Base-by-base conservation (phyloP, 768 basidiomycete species). In the Pulveroboletus sp. region DNA sequence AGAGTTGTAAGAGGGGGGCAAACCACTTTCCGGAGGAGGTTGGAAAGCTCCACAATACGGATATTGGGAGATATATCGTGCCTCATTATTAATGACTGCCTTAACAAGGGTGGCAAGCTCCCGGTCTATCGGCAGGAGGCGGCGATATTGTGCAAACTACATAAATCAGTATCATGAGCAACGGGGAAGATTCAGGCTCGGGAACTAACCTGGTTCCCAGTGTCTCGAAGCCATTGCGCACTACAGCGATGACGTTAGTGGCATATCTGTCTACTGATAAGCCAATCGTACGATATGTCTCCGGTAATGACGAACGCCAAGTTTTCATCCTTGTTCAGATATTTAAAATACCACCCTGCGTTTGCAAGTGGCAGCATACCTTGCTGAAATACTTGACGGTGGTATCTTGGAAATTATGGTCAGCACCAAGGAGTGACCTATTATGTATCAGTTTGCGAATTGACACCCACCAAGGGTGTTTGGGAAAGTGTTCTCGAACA, bases 21-120 rank as follows among this genome's bases (percentile, higher is more conserved):
- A 68, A 5, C 84, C 81, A 51, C 85, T 87, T 58, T 89, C 86
- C 0, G 82, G 79, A 10, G 88, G 88, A 37, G 88, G 86, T 51
- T 90, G 88, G 69, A 90, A 90, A 14, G 87, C 75, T 34, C 88
- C 85, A 58, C 88, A 90, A 64, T 90, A 90, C 1, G 87, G 87
- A 58, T 83, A 82, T 56, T 84, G 67, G 2, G 82, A 72, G 19
- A 87, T 81, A 67, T 85, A 89, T 25, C 80, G 78, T 19, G 84
- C 83, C 64, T 90, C 86, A 49, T 83, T 89, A 59, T 89, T 87
- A 57, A 90, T 87, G 37, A 90, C 83, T n/a, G 84, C 88, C 60
- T 84, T 87, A 37, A 88, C 82, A 5, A 90, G 71, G 2, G 75
- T 74, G 9, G 81, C 79, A 20, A 90, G 73, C 16, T 81, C 69